Evolutionary conservation across 768 basidiomycete genomes (phyloP), one percentile per base, ranked within the genome.

Genomic region (Agaricus sinodeliciosus): DNA sequence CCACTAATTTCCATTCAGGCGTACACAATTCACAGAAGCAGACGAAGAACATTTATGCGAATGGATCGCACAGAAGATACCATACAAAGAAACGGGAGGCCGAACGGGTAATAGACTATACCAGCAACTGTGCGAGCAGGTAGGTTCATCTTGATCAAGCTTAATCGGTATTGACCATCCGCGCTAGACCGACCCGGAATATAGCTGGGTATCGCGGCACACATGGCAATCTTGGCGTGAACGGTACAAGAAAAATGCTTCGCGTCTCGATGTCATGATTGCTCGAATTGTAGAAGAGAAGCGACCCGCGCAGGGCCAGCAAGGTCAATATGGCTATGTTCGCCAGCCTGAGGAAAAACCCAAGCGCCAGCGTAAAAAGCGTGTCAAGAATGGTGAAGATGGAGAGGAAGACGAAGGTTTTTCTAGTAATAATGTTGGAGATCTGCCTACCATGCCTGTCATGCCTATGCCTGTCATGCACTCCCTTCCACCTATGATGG

Each of bases 151-250:
- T 43, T 52, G 28, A 44, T 51, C 3, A 6, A 48, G 42, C 34
- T 22, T 22, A 3, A 39, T 15, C 27, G 25, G 13, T 16, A 7
- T 37, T 46, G 9, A 45, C n/a, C 13, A 12, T 12, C 11, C 18
- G 3, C 13, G 12, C n/a, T 22, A 90, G 87, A 72, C 71, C 44
- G 84, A 89, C 56, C 83, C 87, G 1, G 86, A 87, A 57, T 90
- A 81, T 60, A 72, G 77, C 0, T 91, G 89, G 89, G 90, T 90
- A 16, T 75, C 72, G 22, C 82, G 88, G 13, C 89, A 92, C 63
- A 90, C 88, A 2, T 92, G 89, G 89, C 87, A 90, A 58, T 92
- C 89, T 13, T 92, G 89, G 89, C 79, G 90, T 25, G 89, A 92
- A 62, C 76, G 90, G 26, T 92, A 92, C 71, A 90, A 91, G 72